A percentile compares a stretch with the other conserved stretches of the same genome.
phyloP scores from a whole-genome alignment of 164 flowering plant species.

The Magnolia sinica region DNA sequence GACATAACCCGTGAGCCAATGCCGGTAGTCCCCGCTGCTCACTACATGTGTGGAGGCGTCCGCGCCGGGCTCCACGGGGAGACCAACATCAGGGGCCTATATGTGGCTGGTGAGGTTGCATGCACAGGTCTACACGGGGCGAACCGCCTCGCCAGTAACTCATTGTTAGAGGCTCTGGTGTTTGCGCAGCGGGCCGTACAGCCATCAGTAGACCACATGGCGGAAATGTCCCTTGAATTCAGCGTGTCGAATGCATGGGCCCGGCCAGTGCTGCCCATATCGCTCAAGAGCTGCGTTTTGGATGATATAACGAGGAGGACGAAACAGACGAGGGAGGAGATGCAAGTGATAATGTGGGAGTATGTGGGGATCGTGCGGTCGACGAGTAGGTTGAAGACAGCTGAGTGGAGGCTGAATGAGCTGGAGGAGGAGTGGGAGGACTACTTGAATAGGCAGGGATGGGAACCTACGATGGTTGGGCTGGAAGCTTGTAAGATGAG shows the following conservation, averaged over 20 bases:
- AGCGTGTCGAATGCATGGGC: slow-evolving; percentile 49
- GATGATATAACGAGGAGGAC: slow-evolving; percentile 41
- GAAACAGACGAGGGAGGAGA: slow-evolving; percentile 47
- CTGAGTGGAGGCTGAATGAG: slow-evolving; percentile 64
- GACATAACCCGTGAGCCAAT: slow-evolving; percentile 87
- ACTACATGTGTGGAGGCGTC: slow-evolving; percentile 99
- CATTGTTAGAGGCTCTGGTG: slow-evolving; percentile 91
- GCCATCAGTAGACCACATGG: slow-evolving; percentile 79
- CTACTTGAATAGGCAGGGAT: slow-evolving; percentile 62
- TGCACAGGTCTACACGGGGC: slow-evolving; percentile 99
- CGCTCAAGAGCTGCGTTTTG: slow-evolving; percentile 36
- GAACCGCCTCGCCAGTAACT: slow-evolving; percentile 93
- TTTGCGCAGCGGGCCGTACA: slow-evolving; percentile 85
- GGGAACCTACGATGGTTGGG: slow-evolving; percentile 85
- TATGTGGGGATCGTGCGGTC: slow-evolving; percentile 91
- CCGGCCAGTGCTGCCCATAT: slow-evolving; percentile 49
- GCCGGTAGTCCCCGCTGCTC: slow-evolving; percentile 98
- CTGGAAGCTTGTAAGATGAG: slow-evolving; percentile 91
- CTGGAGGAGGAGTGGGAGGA: slow-evolving; percentile 83
- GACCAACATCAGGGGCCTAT: slow-evolving; percentile 77
- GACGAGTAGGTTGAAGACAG: slow-evolving; percentile 56
- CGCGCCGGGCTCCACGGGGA: slow-evolving; percentile 95
- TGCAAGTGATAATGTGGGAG: slow-evolving; percentile 86
- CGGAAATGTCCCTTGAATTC: slow-evolving; percentile 23
- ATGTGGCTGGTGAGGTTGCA: slow-evolving; percentile 98